These are phyloP conservation scores for Brachypodium distachyon DNA, from an alignment of 202 grass and related monocot genomes.

Conservation along the genomic window DNA sequence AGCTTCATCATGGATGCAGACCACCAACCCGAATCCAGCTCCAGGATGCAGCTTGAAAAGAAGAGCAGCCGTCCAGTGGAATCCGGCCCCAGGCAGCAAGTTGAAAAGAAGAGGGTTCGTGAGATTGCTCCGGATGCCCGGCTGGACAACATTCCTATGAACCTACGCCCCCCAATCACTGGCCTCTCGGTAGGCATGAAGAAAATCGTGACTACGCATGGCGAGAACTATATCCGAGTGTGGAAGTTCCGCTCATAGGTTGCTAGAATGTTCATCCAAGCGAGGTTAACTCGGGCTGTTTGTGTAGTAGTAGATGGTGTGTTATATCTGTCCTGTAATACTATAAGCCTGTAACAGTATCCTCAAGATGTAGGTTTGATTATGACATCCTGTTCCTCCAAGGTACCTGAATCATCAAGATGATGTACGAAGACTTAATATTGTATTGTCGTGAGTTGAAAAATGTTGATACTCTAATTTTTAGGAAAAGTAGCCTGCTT, in stretches of 20 bases:
- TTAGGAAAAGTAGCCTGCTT: too few relatives aligned
- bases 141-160: conserved; percentile 46
- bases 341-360: neutral
- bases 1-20: conserved; percentile 31
- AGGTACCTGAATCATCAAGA: neutral
- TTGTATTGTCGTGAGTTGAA: neutral
- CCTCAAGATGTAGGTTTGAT: neutral
- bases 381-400: neutral
- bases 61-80: conserved; percentile 9
- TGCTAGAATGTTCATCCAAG: neutral
- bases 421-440: neutral
- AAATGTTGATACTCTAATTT: neutral
- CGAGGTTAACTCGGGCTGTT: neutral
- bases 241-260: conserved; percentile 47
- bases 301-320: neutral
- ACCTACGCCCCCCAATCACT: conserved; percentile 53
- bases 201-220: conserved; percentile 87
- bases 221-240: conserved; percentile 61
- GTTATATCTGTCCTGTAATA: neutral
- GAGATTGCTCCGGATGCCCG: conserved; percentile 27
- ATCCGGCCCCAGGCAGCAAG: conserved; percentile 10
- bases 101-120: conserved; percentile 49
- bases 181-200: conserved; percentile 70
- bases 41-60: conserved; percentile 33
- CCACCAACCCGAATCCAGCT: neutral